Evolutionary conservation across 108 stramenopile species (phyloP).

Genomic region (Skeletonema potamos): DNA sequence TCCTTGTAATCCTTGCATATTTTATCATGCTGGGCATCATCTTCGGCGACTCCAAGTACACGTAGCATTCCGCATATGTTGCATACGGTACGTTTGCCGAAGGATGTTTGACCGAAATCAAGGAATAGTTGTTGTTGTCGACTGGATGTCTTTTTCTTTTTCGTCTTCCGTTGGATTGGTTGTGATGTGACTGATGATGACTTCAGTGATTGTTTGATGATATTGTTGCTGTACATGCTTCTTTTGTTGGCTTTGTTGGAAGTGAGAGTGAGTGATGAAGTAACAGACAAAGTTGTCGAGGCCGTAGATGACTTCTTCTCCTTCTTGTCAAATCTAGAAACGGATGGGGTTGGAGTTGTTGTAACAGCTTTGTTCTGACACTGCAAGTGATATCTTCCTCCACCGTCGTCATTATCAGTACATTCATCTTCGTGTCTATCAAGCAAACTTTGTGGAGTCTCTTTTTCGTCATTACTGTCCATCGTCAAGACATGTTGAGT

Average conservation of each 20-base stretch:
- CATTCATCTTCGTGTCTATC: not conserved
- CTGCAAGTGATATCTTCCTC: not conserved
- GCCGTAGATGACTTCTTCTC: not conserved
- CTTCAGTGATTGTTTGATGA: not conserved
- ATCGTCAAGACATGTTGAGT: not conserved
- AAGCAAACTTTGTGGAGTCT: conserved; percentile 4
- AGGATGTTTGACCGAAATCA: conserved; percentile 77
- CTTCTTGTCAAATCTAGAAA: not conserved
- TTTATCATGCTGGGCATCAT: conserved; percentile 51
- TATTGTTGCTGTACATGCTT: conserved; percentile 1
- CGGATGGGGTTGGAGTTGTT: not conserved
- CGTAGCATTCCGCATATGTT: conserved; percentile 69
- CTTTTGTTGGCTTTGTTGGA: conserved; percentile 6
- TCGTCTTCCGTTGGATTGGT: not conserved
- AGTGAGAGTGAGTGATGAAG: not conserved
- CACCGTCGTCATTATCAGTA: not conserved
- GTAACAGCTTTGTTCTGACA: not conserved
- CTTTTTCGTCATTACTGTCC: not conserved
- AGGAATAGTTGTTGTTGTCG: conserved; percentile 62
- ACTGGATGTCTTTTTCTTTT: not conserved
- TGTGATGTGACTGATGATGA: not conserved
- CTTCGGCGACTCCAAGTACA: conserved; percentile 71
- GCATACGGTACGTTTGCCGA: conserved; percentile 68
- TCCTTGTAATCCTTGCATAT: conserved; percentile 55
- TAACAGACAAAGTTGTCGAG: not conserved